Conservation (phyloP, 345 rosid genomes). For the Eucalyptus virginea region DNA sequence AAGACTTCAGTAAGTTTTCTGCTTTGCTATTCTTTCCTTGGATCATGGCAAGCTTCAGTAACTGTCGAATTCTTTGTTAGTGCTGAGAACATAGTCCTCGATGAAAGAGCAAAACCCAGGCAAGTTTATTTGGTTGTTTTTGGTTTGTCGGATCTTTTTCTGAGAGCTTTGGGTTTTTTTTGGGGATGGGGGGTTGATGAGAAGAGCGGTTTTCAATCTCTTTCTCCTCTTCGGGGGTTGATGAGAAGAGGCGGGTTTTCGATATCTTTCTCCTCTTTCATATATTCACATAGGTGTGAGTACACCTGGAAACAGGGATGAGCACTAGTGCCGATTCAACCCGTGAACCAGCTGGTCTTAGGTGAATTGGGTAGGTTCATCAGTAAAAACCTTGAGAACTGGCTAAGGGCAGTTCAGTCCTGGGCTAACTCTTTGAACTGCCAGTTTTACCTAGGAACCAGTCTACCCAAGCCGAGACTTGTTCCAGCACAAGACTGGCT, state of each 20-base stretch:
- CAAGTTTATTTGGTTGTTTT: background rate
- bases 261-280: background rate
- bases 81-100: background rate
- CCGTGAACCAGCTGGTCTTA: background rate
- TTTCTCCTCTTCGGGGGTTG: background rate
- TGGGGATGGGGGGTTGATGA: background rate
- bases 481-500: background rate
- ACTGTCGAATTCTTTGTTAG: background rate
- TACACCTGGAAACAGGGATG: background rate
- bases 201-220: background rate
- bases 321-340: background rate
- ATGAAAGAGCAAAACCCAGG: background rate
- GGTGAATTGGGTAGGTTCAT: background rate
- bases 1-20: conserved; percentile 61
- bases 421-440: background rate
- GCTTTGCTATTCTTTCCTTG: background rate
- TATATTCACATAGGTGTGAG: background rate
- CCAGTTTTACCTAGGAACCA: background rate
- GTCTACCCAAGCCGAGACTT: background rate
- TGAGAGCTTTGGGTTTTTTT: background rate
- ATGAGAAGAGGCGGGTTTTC: background rate
- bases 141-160: background rate
- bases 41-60: background rate
- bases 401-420: background rate
- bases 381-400: background rate